Base-by-base conservation (phyloP, 2,329 filamentous ascomycete genomes). In the Aaosphaeria pasadenensis region DNA sequence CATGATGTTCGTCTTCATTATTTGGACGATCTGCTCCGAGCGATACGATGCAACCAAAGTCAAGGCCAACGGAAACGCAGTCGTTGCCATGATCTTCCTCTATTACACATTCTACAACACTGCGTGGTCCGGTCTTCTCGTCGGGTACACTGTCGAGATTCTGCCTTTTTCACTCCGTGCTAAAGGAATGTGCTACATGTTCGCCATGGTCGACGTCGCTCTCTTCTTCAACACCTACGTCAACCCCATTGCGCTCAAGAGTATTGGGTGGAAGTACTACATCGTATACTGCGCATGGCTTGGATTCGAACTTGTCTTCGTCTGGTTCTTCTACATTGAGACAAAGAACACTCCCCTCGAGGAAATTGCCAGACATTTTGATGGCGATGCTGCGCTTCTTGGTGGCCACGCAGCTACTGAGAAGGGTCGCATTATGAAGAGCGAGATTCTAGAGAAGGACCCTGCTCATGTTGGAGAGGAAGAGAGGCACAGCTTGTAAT, bases 181-280 rank as follows among this genome's bases (percentile, higher is more conserved):
- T 39, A 76, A 77, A 59, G 76, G 75, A 9, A 63, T 77, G 39
- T 81, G 54, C 49, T 56, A 59, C 41, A 51, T 85, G 74, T 84
- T 84, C 63, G 76, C 84, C 38, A 76, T 75, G 4, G 74, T 84
- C 24, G 80, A 85, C 68, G 75, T 81, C 47, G 71, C 81, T 46
- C 70, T 85, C 40, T 75, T 83, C 38, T 74, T 86, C 52, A 79
- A 80, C 57, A 80, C 81, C 71, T 82, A 71, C 52, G 78, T 78
- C 57, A 86, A 86, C 70, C 64, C 62, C 0, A 58, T 69, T 31
- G 66, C 59, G 1, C 52, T 70, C 35, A 55, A 63, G 5, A 46
- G 53, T 4, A 51, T 69, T n/a, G 52, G 43, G 0, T 68, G 62
- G 65, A 63, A 60, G 45, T 69, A 60, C 54, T 68, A 67, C 44